A percentile compares a stretch with the other conserved stretches of the same genome.
These are phyloP conservation scores for Cnidoscolus chayamansa DNA, from an alignment of 441 rosid genomes.

Conservation along the genomic window DNA sequence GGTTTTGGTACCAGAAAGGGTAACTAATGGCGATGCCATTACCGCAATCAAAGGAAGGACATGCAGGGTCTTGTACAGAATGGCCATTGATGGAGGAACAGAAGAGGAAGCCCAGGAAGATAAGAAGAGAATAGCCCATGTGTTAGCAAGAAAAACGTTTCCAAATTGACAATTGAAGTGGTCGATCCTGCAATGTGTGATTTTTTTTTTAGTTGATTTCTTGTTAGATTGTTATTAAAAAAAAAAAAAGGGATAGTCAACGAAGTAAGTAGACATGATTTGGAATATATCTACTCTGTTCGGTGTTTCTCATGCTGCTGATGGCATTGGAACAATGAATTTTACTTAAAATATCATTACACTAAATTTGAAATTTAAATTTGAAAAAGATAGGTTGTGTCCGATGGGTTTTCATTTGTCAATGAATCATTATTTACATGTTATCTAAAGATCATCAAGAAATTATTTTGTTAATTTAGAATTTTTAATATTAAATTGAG, in stretches of 20 bases:
- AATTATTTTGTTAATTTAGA: too few species aligned
- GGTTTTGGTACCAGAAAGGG: conserved; percentile 32
- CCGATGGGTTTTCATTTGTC: too few species aligned
- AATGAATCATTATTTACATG: too few species aligned
- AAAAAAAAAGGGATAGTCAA: conserved; percentile 16
- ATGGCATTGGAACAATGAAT: too few species aligned
- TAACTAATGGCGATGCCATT: conserved; percentile 24
- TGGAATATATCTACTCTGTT: not conserved
- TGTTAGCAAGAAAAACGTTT: not conserved
- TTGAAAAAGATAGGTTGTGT: too few species aligned
- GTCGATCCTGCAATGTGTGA: not conserved
- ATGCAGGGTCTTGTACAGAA: conserved; percentile 7
- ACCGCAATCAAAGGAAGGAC: conserved; percentile 30
- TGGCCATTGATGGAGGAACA: conserved; percentile 9
- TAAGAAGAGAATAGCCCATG: conserved; percentile 16
- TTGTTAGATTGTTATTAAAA: not conserved
- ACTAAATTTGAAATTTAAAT: too few species aligned
- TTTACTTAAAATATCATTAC: too few species aligned
- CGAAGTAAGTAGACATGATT: conserved; percentile 24
- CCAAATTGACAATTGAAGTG: not conserved
- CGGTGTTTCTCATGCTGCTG: too few species aligned
- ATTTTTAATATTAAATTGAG: too few species aligned
- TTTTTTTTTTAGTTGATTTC: not conserved
- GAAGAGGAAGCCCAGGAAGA: conserved; percentile 11
- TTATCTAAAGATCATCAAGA: too few species aligned